These are phyloP conservation scores for Senna siamea DNA, from an alignment of 306 rosid species.

Conservation along the genomic window DNA sequence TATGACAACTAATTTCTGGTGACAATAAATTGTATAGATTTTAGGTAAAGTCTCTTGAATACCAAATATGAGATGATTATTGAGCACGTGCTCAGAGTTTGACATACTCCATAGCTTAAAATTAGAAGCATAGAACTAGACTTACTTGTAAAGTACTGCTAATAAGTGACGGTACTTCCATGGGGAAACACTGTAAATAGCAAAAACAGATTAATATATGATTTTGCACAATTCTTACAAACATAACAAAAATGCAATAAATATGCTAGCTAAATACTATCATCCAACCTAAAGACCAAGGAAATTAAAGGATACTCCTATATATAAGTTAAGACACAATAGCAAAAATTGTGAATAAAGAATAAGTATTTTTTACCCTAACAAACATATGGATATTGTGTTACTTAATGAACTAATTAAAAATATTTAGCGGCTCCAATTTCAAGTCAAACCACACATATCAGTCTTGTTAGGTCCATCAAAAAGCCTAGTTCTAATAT, in stretches of 20 bases:
- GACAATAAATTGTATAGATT: conserved; percentile 37
- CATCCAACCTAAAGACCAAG: conserved; percentile 12
- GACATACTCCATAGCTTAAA: conserved; percentile 13
- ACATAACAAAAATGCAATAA: neutral
- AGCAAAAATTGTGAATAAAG: conserved; percentile 11
- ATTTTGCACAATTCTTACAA: conserved; percentile 15
- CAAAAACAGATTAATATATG: conserved; percentile 24
- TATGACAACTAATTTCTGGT: conserved; percentile 74
- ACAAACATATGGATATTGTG: neutral
- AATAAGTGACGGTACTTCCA: conserved; percentile 82
- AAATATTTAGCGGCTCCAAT: neutral
- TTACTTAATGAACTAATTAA: neutral
- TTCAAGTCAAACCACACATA: neutral
- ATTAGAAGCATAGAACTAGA: conserved; percentile 30
- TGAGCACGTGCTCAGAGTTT: conserved; percentile 4
- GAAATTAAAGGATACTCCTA: conserved; percentile 10
- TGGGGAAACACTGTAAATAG: conserved; percentile 81
- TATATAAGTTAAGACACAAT: conserved; percentile 8
- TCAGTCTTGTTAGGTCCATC: neutral
- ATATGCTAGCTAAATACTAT: neutral
- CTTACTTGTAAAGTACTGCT: conserved; percentile 87
- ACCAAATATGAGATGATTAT: conserved; percentile 14
- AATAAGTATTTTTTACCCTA: neutral
- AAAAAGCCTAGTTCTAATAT: neutral
- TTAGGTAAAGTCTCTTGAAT: conserved; percentile 30